Evolutionary conservation across 1,284 basidiomycete genomes (phyloP).

Genomic region (Vanrija sp.): DNA sequence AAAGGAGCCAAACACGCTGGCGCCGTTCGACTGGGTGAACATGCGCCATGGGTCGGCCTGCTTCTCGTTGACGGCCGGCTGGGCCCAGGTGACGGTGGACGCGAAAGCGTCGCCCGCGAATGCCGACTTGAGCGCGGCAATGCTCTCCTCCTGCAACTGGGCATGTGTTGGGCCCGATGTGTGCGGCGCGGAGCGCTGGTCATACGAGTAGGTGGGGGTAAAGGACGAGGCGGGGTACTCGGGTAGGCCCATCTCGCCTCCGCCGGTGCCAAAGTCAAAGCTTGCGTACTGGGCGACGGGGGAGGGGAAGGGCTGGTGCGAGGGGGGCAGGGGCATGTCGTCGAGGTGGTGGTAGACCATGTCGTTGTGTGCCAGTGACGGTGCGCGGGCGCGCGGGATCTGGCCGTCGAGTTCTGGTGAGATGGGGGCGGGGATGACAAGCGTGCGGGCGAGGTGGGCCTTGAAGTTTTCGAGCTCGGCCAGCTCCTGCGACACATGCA

Average conservation of each 20-base stretch:
- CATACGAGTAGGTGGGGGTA: not conserved
- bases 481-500: conserved; percentile 42
- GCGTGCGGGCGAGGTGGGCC: conserved; percentile 16
- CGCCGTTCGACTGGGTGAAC: conserved; percentile 1
- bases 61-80: not conserved
- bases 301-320: conserved; percentile 10
- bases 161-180: not conserved
- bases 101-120: conserved; percentile 21
- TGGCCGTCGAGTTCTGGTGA: conserved; percentile 2
- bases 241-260: no score
- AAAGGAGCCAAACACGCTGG: not conserved
- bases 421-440: conserved; percentile 12
- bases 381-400: conserved; percentile 3
- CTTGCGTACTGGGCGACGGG: not conserved
- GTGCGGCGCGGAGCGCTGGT: not conserved
- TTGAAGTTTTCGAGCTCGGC: conserved; percentile 42
- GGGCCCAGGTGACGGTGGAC: conserved; percentile 3
- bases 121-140: conserved; percentile 10
- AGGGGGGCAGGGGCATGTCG: conserved; percentile 1
- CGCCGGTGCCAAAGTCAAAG: not conserved
- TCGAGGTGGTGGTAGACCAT: not conserved
- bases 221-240: not conserved
- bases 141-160: conserved; percentile 2
- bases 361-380: not conserved
- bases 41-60: conserved; percentile 2